Evolutionary conservation across 2,329 filamentous ascomycete genomes (phyloP).

Genomic region (Sporothrix sp.): DNA sequence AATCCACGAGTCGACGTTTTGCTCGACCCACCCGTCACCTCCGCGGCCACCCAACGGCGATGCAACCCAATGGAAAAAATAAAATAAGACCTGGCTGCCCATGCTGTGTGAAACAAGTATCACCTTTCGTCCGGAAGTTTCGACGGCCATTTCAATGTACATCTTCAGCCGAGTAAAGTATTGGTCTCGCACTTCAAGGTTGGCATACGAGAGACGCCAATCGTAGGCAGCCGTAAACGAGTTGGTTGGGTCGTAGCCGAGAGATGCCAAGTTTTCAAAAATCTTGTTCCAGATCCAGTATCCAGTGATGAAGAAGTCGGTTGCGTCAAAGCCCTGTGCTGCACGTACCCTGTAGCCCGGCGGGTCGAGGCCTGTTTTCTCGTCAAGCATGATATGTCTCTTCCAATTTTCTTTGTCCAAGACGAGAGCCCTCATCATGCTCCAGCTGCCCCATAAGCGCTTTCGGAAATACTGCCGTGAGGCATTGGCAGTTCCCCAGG

Average conservation of each 20-base stretch:
- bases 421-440: slow-evolving; percentile 93
- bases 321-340: slow-evolving; percentile 93
- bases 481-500: slow-evolving; percentile 80
- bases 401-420: slow-evolving; percentile 93
- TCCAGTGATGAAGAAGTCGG: slow-evolving; percentile 82
- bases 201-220: slow-evolving; percentile 84
- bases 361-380: slow-evolving; percentile 80
- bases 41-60: slow-evolving; percentile 67
- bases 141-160: slow-evolving; percentile 75
- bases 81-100: slow-evolving; percentile 91
- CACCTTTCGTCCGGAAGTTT: slow-evolving; percentile 67
- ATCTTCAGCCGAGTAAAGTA: slow-evolving; percentile 88
- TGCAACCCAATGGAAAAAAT: slow-evolving; percentile 70
- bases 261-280: slow-evolving; percentile 86
- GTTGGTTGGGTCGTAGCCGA: slow-evolving; percentile 85
- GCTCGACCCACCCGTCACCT: slow-evolving; percentile 81
- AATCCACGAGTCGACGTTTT: slow-evolving; percentile 87
- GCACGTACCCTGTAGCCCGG: slow-evolving; percentile 82
- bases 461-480: slow-evolving; percentile 91
- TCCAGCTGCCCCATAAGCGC: slow-evolving; percentile 95
- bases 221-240: slow-evolving; percentile 68
- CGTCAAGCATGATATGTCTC: slow-evolving; percentile 92
- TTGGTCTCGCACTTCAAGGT: slow-evolving; percentile 81
- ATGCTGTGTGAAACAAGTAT: slow-evolving; percentile 91
- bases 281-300: slow-evolving; percentile 99